A percentile compares a stretch with the other conserved stretches of the same genome.
These are phyloP conservation scores for Spinellus fusiger DNA, from an alignment of 192 early-diverging fungal species.

Conservation along the genomic window DNA sequence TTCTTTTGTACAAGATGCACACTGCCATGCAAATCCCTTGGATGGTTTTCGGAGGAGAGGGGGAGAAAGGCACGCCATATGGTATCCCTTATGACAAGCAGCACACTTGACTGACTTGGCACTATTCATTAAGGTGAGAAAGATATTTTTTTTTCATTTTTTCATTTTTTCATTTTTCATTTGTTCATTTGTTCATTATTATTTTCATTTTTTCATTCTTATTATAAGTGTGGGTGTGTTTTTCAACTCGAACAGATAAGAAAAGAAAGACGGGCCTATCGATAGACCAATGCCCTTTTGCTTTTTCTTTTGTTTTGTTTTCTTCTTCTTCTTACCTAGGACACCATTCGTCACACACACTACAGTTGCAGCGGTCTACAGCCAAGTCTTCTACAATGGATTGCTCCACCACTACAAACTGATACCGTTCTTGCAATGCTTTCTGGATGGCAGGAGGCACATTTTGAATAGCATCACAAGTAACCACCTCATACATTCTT, in stretches of 20 bases:
- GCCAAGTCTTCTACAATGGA: constrained; percentile 76
- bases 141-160: background rate
- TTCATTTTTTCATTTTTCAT: background rate
- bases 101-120: constrained; percentile 72
- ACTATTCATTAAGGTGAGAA: constrained; percentile 12
- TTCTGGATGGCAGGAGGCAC: constrained; percentile 67
- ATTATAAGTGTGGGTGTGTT: no score
- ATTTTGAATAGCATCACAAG: constrained; percentile 71
- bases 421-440: constrained; percentile 61
- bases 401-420: constrained; percentile 82
- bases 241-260: constrained; percentile 9
- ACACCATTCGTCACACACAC: constrained; percentile 70
- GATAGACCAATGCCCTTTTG: background rate
- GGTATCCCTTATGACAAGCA: constrained; percentile 69
- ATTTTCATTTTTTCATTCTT: no score
- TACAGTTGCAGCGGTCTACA: constrained; percentile 61
- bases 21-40: constrained; percentile 88
- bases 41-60: constrained; percentile 67
- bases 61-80: constrained; percentile 80
- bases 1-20: constrained; percentile 55
- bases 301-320: constrained; percentile 1
- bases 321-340: constrained; percentile 34
- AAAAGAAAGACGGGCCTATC: background rate
- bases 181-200: no score
- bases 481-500: constrained; percentile 82